A percentile compares a stretch with the other conserved stretches of the same genome.
Evolutionary conservation across 1,284 basidiomycete species (phyloP).

Genomic region (Cutaneotrichosporon arboriforme): DNA sequence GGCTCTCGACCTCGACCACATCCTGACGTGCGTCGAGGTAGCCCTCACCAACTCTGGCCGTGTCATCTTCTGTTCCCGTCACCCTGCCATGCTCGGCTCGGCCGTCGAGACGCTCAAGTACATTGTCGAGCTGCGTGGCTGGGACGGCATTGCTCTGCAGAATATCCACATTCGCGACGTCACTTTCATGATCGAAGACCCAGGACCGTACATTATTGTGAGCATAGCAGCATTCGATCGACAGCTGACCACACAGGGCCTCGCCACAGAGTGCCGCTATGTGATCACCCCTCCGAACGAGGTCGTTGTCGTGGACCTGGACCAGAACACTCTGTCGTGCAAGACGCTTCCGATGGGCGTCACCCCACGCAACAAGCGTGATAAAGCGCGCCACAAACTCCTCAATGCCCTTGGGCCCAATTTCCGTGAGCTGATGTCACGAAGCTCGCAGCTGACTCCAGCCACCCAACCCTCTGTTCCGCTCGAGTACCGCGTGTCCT

Average conservation of each 20-base stretch:
- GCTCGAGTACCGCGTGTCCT: slow-evolving; percentile 85
- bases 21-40: slow-evolving; percentile 86
- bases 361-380: slow-evolving; percentile 72
- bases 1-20: slow-evolving; percentile 86
- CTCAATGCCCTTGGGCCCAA: slow-evolving; percentile 67
- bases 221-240: slow-evolving; percentile 5
- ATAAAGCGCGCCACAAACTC: slow-evolving; percentile 72
- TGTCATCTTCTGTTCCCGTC: slow-evolving; percentile 80
- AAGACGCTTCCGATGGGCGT: slow-evolving; percentile 71
- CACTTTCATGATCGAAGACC: slow-evolving; percentile 52
- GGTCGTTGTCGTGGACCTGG: slow-evolving; percentile 85
- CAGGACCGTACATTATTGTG: slow-evolving; percentile 74
- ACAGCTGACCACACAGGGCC: slow-evolving; percentile 51
- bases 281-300: slow-evolving; percentile 68
- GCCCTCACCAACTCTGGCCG: slow-evolving; percentile 89
- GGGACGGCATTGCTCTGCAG: slow-evolving; percentile 81
- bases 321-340: slow-evolving; percentile 59
- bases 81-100: slow-evolving; percentile 84
- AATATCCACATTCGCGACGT: slow-evolving; percentile 65
- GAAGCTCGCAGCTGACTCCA: neutral
- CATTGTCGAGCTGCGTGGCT: slow-evolving; percentile 86
- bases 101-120: slow-evolving; percentile 79
- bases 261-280: slow-evolving; percentile 79
- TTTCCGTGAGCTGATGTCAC: slow-evolving; percentile 26
- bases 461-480: slow-evolving; percentile 35